Conservation (phyloP, 495 filamentous ascomycete genomes). For the Penicilliopsis zonata region DNA sequence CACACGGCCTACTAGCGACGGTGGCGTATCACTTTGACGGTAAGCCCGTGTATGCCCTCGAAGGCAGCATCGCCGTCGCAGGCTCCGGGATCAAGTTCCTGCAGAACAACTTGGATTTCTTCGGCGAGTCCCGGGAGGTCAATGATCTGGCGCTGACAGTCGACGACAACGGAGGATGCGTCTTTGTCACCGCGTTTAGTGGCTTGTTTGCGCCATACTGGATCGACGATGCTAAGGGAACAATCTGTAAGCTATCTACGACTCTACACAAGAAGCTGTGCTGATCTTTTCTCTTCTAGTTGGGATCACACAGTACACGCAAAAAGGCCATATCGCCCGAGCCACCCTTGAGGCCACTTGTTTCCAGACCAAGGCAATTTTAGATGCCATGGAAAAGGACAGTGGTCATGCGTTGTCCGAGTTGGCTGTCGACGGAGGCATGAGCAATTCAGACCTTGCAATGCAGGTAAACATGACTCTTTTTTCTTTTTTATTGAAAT, state of each 20-base stretch:
- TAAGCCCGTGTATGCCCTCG: slow-evolving; percentile 76
- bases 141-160: slow-evolving; percentile 71
- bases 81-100: slow-evolving; percentile 85
- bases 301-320: slow-evolving; percentile 85
- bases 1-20: slow-evolving; percentile 80
- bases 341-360: slow-evolving; percentile 92
- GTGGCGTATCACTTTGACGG: slow-evolving; percentile 67
- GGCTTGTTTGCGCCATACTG: slow-evolving; percentile 94
- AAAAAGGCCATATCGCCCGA: slow-evolving; percentile 82
- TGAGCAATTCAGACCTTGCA: slow-evolving; percentile 83
- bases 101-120: slow-evolving; percentile 76
- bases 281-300: slow-evolving; percentile 26
- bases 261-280: too few species aligned
- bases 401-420: slow-evolving; percentile 66
- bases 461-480: slow-evolving; percentile 54
- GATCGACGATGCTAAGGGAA: slow-evolving; percentile 93
- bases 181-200: slow-evolving; percentile 94
- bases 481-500: neutral
- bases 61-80: slow-evolving; percentile 89
- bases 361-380: slow-evolving; percentile 89
- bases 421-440: slow-evolving; percentile 85
- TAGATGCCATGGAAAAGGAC: slow-evolving; percentile 91
- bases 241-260: slow-evolving; percentile 54
- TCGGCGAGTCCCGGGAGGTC: slow-evolving; percentile 60
- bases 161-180: slow-evolving; percentile 76